These are phyloP conservation scores for Talaromyces sp. DNA, from an alignment of 2,329 filamentous ascomycete species.

Conservation along the genomic window DNA sequence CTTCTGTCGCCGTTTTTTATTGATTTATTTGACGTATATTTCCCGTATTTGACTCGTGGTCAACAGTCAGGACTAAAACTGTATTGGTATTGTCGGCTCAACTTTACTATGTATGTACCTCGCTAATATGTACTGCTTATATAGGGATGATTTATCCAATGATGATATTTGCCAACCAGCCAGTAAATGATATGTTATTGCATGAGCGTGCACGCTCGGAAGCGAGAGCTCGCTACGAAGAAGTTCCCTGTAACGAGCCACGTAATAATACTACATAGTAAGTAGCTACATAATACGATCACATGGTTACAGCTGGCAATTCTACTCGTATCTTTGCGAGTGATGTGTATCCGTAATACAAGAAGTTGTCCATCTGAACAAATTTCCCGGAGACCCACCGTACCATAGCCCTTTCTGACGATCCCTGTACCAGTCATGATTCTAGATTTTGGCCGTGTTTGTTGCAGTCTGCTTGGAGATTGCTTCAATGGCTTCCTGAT, in stretches of 20 bases:
- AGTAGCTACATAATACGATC: background rate
- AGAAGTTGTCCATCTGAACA: background rate
- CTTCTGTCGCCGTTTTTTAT: slow-evolving; percentile 1
- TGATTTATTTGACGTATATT: background rate
- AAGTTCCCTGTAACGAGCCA: background rate
- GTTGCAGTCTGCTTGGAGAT: background rate
- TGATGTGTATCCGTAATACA: background rate
- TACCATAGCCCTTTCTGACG: background rate
- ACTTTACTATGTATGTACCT: background rate
- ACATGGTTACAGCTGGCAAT: background rate
- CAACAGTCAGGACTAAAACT: background rate
- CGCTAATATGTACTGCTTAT: background rate
- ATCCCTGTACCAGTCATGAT: background rate
- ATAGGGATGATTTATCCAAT: background rate
- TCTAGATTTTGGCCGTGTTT: slow-evolving; percentile 3
- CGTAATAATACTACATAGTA: background rate
- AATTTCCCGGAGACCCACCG: slow-evolving; percentile 9
- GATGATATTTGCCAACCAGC: background rate
- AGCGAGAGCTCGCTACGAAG: background rate
- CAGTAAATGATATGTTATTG: background rate
- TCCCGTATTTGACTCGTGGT: background rate
- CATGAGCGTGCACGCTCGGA: background rate
- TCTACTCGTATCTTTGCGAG: background rate
- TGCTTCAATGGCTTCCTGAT: background rate
- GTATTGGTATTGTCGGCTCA: background rate